Evolutionary conservation across 257 asterid genomes (phyloP).

Genomic region (Primulina tabacum): DNA sequence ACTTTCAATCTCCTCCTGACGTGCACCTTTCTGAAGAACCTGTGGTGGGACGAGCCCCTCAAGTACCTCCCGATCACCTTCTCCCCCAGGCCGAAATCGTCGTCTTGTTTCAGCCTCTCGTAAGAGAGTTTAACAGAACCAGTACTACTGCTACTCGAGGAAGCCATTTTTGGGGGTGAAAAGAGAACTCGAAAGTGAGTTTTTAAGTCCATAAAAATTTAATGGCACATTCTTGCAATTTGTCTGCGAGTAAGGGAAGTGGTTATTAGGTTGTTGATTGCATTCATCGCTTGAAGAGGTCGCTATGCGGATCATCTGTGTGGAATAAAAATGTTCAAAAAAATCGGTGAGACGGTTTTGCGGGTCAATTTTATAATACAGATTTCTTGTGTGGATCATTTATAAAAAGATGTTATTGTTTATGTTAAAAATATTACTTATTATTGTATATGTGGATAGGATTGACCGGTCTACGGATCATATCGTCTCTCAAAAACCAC

Average conservation of each 20-base stretch:
- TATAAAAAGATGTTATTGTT: too few relatives aligned
- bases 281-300: slow-evolving; percentile 30
- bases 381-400: too few relatives aligned
- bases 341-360: rapidly evolving
- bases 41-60: not conserved
- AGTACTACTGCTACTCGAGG: not conserved
- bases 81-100: slow-evolving; percentile 9
- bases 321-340: too few relatives aligned
- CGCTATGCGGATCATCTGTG: not conserved
- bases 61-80: slow-evolving; percentile 33
- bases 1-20: slow-evolving; percentile 44
- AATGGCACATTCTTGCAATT: too few relatives aligned
- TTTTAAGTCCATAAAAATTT: too few relatives aligned
- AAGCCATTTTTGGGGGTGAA: slow-evolving; percentile 30
- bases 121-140: slow-evolving; percentile 34
- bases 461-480: too few relatives aligned
- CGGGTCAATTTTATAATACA: too few relatives aligned
- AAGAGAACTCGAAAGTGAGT: not conserved
- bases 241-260: slow-evolving; percentile 1
- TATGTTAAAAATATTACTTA: too few relatives aligned
- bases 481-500: too few relatives aligned
- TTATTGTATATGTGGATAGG: too few relatives aligned
- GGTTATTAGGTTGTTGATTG: slow-evolving; percentile 41
- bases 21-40: slow-evolving; percentile 31
- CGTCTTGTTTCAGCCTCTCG: slow-evolving; percentile 45